phyloP scores from a whole-genome alignment of 176 grass and related monocot genomes.

The Tuctoria greenei region DNA sequence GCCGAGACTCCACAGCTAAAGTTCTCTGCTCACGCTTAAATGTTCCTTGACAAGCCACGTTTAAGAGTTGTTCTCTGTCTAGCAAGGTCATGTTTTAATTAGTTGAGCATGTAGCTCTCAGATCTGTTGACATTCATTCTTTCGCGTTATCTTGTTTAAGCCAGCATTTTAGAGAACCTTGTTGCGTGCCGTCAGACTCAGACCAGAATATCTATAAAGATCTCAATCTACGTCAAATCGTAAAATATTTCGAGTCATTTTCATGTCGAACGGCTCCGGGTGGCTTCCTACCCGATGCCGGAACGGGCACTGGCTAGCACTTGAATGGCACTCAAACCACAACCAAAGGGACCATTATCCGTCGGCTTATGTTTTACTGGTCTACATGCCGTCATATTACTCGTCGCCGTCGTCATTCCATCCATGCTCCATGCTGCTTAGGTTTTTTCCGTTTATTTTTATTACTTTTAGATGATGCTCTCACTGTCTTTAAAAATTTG shows the following conservation, averaged over 20 bases:
- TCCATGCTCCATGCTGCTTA: background rate
- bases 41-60: background rate
- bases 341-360: background rate
- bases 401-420: background rate
- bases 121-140: background rate
- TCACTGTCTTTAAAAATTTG: too few species aligned
- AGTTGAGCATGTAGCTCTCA: constrained; percentile 4
- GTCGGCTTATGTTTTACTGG: background rate
- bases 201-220: constrained; percentile 12
- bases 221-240: background rate
- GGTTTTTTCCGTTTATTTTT: too few species aligned
- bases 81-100: background rate
- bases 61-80: background rate
- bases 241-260: background rate
- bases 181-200: background rate
- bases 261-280: background rate
- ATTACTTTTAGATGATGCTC: too few species aligned
- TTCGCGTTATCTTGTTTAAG: background rate
- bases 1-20: background rate
- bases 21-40: background rate
- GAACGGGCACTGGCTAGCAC: background rate
- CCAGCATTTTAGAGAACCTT: background rate
- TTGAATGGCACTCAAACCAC: background rate
- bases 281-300: constrained; percentile 1
- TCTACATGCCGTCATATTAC: background rate